These are phyloP conservation scores for Cicer bijugum DNA, from an alignment of 306 rosid genomes.

Conservation along the genomic window DNA sequence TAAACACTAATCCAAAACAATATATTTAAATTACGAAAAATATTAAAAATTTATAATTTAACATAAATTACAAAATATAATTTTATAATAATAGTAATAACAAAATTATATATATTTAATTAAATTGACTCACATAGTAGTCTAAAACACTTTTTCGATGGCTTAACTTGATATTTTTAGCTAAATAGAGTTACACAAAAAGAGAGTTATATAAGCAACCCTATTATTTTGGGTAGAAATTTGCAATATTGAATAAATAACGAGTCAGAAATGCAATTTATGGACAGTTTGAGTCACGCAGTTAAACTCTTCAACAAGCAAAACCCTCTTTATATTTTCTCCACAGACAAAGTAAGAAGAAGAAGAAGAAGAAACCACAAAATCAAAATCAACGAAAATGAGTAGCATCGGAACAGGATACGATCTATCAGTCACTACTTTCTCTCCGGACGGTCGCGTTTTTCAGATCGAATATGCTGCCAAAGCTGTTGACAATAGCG, in stretches of 20 bases:
- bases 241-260: neutral
- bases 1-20: no score
- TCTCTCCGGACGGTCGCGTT: constrained; percentile 97
- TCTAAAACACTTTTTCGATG: no score
- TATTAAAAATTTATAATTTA: no score
- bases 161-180: no score
- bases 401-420: constrained; percentile 99
- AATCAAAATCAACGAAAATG: constrained; percentile 46
- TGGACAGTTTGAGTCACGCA: neutral
- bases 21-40: no score
- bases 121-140: no score
- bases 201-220: no score
- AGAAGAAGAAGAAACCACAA: neutral
- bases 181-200: no score
- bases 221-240: neutral
- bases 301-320: constrained; percentile 26
- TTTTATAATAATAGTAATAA: no score
- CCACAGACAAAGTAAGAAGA: constrained; percentile 1
- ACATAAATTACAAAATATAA: no score
- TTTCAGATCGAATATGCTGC: constrained; percentile 99
- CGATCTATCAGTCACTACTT: constrained; percentile 97
- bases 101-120: no score
- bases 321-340: constrained; percentile 14
- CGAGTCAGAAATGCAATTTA: neutral
- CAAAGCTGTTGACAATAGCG: constrained; percentile 98